Evolutionary conservation across 148 eudicot species (phyloP), one percentile per base, ranked within the genome.

Genomic region (Mesembryanthemum crystallinum): DNA sequence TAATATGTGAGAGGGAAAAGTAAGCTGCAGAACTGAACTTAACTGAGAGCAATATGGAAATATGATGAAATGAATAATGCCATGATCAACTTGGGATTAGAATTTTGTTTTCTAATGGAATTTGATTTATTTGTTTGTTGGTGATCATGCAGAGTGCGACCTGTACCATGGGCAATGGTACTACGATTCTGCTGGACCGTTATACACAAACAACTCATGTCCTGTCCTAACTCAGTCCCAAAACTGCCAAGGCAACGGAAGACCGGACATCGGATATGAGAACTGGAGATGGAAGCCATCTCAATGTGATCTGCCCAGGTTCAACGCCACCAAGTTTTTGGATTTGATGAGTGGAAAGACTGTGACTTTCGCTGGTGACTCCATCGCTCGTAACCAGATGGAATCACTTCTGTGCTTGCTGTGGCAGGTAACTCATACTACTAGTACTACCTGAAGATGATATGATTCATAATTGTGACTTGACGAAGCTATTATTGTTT

Each of bases 171-270:
- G 97, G 42, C 80, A 87, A 58, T 92, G 97, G 97, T 78, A 83
- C 32, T 80, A 86, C 72, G 94, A 92, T 80, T 29, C 85, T 54
- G 39, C 76, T 30, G 97, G 94, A 79, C 87, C 94, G 64, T 63
- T 90, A 74, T 92, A 92, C 83, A 79, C 89, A 70, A 90, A 90
- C 82, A 84, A 90, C 75, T 72, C 97, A 9, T 92, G 97, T 77
- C 97, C 97, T 18, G 61, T 88, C 67, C 62, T 92, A 67, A 77
- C 90, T 29, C 97, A 90, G 77, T 87, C 73, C 83, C 97, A 92
- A 82, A 92, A 92, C 71, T 92, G 97, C 77, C 97, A 92, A 77
- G 97, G 97, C 42, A 92, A 92, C 78, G 97, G 94, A 71, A 90
- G 97, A 82, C 97, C 97, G 15, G 97, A 92, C 78, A 92, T 86